Percentiles rank a stretch among this genome's conserved stretches.
Conservation (phyloP, 768 basidiomycete species). For the Termitomyces sp. region DNA sequence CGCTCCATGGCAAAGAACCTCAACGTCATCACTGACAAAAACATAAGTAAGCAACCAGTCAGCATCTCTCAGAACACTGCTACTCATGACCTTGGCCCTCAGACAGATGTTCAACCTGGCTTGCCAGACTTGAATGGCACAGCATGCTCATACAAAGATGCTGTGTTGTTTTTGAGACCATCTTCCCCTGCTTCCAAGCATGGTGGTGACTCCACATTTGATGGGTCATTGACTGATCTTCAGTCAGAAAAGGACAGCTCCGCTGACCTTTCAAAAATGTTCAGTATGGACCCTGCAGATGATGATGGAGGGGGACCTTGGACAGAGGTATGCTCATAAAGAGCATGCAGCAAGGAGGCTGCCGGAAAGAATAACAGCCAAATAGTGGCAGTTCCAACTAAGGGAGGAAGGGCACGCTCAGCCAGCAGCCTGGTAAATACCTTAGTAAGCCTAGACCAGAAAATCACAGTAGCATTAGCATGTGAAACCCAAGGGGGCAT, state of each 20-base stretch:
- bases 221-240: not conserved
- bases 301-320: not conserved
- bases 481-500: too few relatives aligned
- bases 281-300: not conserved
- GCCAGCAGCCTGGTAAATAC: not conserved
- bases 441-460: not conserved
- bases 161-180: not conserved
- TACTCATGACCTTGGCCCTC: not conserved
- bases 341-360: not conserved
- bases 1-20: too few relatives aligned
- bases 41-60: not conserved
- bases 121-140: not conserved
- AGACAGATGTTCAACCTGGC: not conserved
- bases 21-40: too few relatives aligned
- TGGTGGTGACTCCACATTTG: not conserved
- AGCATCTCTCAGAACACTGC: not conserved
- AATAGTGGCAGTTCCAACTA: too few relatives aligned
- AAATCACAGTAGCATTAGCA: not conserved
- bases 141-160: not conserved
- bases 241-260: not conserved
- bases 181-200: not conserved
- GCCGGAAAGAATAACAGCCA: too few relatives aligned
- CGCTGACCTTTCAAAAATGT: not conserved
- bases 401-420: rapidly evolving
- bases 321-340: not conserved